Base-by-base conservation (phyloP, 2,329 filamentous ascomycete genomes). In the Colletotrichum horii region DNA sequence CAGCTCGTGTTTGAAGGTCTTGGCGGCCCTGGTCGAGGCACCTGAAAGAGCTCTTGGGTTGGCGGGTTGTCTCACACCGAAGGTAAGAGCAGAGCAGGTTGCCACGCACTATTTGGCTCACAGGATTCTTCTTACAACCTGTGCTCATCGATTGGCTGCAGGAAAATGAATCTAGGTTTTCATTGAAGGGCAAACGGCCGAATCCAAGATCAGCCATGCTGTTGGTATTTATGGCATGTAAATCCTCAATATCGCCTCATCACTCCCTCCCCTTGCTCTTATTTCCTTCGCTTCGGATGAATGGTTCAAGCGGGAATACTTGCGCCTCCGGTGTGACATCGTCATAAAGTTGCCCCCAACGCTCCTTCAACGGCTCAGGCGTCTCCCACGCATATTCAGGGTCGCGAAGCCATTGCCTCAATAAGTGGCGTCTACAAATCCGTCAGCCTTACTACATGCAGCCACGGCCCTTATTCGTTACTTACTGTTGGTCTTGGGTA, bases 231-330 rank as follows among this genome's bases (percentile, higher is more conserved):
- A 38, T 60, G 19, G n/a, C 26, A 30, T 30, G 11, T 36, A 55
- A 43, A 19, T 16, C 5, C 6, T 19, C 15, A 2, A 22, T 4
- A 30, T 12, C 5, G 16, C 30, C 38, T 36, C 26, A 71, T 66
- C 28, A 68, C 3, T 69, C 66, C 26, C 70, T 38, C 6, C 73
- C 73, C 43, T 75, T 75, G 15, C 28, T 69, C 34, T 73, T 75
- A 15, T 68, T 75, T n/a, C 80, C 80, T 22, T 79, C 78, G 38
- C 80, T 81, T 19, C 80, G 77, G 62, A 82, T 79, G 58, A 76
- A 77, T 3, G 90, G 89, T 79, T 93, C 89, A 3, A 92, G 82
- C 0, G 91, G 91, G 70, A 93, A 90, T 0, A 91, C 87, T 48
- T 89, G 84, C 8, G 84, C 87, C 74, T 91, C 89, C 0, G 87